Percentiles rank a stretch among this genome's conserved stretches.
Conservation (phyloP, 345 rosid species). For the Hypericum perforatum region DNA sequence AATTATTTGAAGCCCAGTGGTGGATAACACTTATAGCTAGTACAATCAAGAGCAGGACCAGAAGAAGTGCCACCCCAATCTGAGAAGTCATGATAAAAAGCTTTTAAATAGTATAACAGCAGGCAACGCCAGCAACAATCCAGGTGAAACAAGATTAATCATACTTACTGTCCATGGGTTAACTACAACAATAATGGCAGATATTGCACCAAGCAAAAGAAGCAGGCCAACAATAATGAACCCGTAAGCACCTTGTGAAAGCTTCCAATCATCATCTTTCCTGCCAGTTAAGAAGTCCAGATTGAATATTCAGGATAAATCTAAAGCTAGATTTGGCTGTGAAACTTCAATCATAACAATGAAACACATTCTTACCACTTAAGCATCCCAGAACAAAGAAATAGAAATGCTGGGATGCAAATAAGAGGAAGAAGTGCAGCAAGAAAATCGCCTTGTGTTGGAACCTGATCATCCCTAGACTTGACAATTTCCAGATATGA, state of each 20-base stretch:
- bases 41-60: conserved; percentile 77
- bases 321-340: conserved; percentile 4
- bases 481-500: conserved; percentile 86
- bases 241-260: conserved; percentile 77
- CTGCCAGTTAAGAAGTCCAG: conserved; percentile 27
- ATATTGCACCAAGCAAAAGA: conserved; percentile 87
- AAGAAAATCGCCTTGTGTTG: conserved; percentile 83
- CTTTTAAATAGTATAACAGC: conserved; percentile 19
- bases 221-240: conserved; percentile 84
- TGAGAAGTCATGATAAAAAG: conserved; percentile 34
- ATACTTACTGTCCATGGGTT: conserved; percentile 84
- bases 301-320: not conserved
- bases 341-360: conserved; percentile 9
- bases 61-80: conserved; percentile 86
- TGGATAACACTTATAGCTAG: conserved; percentile 91
- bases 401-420: conserved; percentile 83
- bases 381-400: conserved; percentile 82
- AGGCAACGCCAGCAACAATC: conserved; percentile 11
- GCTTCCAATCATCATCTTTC: conserved; percentile 97
- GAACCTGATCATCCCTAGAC: conserved; percentile 76
- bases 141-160: conserved; percentile 10
- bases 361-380: conserved; percentile 57
- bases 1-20: conserved; percentile 98
- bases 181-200: conserved; percentile 70
- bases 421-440: conserved; percentile 94